A percentile compares a stretch with the other conserved stretches of the same genome.
These are phyloP conservation scores for Sorghum bicolor DNA, from an alignment of 176 grass and related monocot genomes.

Conservation along the genomic window DNA sequence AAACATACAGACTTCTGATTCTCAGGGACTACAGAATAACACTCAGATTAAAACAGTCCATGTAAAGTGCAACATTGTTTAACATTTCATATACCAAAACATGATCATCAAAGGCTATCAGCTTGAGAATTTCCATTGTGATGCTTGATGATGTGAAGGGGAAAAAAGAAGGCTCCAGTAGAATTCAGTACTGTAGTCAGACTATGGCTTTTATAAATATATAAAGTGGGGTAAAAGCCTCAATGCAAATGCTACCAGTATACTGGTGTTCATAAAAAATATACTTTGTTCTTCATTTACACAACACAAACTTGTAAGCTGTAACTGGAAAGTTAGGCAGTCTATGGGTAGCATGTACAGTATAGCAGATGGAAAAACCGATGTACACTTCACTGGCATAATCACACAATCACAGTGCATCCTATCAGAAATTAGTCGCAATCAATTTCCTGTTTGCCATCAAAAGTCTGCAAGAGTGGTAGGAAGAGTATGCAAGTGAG, in stretches of 20 bases:
- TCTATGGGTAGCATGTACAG: conserved; percentile 2
- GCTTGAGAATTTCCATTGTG: not conserved
- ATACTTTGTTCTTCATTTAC: conserved; percentile 11
- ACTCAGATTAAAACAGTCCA: not conserved
- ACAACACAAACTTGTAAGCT: not conserved
- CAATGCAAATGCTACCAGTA: not conserved
- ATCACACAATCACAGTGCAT: not conserved
- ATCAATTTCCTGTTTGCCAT: not conserved
- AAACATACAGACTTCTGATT: not conserved
- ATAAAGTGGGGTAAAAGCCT: not conserved
- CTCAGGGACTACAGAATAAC: not conserved
- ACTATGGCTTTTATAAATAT: not conserved
- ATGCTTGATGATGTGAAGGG: not conserved
- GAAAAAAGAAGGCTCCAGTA: not conserved
- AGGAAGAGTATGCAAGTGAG: conserved; percentile 6
- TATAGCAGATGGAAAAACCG: not conserved
- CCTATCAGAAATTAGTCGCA: not conserved
- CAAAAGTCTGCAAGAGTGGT: conserved; percentile 17
- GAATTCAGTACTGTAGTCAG: not conserved
- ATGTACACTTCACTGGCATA: conserved; percentile 27
- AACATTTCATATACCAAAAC: not conserved
- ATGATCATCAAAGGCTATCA: not conserved
- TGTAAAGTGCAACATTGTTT: not conserved
- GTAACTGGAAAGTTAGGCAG: not conserved
- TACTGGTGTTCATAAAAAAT: not conserved